phyloP scores from a whole-genome alignment of 192 early-diverging fungal genomes.

The Chytriomyces sp. region DNA sequence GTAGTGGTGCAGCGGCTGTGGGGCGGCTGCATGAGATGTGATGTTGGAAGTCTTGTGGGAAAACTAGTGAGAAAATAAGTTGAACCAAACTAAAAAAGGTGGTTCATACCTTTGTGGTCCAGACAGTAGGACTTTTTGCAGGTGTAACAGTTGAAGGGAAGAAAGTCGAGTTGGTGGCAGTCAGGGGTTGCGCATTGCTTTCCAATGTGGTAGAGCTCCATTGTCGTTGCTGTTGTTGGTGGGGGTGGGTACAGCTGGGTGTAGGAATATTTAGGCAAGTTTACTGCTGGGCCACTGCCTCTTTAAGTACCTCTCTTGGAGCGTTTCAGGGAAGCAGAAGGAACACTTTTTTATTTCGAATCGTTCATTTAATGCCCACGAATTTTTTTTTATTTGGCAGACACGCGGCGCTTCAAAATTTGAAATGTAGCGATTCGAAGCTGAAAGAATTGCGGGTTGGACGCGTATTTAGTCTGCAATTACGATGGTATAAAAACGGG shows the following conservation, averaged over 20 bases:
- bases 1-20: neutral
- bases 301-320: no score
- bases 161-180: constrained; percentile 43
- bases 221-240: neutral
- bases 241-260: no score
- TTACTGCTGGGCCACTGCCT: no score
- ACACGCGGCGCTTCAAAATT: no score
- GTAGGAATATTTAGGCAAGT: no score
- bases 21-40: constrained; percentile 28
- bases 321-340: no score
- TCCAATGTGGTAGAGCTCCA: constrained; percentile 36
- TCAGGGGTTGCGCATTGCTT: constrained; percentile 35
- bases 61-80: neutral
- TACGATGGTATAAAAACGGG: neutral
- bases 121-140: constrained; percentile 28
- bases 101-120: constrained; percentile 7
- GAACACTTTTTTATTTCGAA: no score
- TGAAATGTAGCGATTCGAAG: no score
- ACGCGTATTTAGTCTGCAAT: no score
- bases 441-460: no score
- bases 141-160: constrained; percentile 36
- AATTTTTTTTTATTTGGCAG: no score
- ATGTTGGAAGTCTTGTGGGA: neutral
- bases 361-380: no score
- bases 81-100: neutral